A percentile compares a stretch with the other conserved stretches of the same genome.
These are phyloP conservation scores for Clavispora carvajalis DNA, from an alignment of 805 yeast species.

Conservation along the genomic window DNA sequence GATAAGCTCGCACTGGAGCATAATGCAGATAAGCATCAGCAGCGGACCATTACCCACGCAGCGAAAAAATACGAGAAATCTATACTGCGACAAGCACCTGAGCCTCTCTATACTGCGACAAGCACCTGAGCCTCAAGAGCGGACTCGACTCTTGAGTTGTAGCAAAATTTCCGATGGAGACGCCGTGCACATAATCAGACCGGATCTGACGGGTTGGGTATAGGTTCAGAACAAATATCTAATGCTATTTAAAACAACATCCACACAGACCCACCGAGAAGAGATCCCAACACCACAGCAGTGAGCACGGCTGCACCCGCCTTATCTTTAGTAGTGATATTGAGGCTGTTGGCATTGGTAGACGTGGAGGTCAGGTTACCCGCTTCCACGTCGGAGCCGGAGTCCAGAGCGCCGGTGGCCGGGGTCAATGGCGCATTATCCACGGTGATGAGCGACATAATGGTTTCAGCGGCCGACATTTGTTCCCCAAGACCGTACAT, in stretches of 20 bases:
- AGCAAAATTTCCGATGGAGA: too few relatives aligned
- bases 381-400: constrained; percentile 23
- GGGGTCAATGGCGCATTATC: constrained; percentile 23
- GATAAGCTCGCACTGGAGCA: background rate
- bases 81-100: too few relatives aligned
- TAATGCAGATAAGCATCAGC: background rate
- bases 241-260: constrained; percentile 46
- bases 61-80: too few relatives aligned
- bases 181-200: too few relatives aligned
- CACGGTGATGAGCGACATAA: constrained; percentile 21
- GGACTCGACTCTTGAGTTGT: too few relatives aligned
- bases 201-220: too few relatives aligned
- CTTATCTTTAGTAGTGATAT: constrained; percentile 45
- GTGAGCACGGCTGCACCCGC: constrained; percentile 92
- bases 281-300: constrained; percentile 56
- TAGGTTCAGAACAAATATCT: background rate
- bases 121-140: too few relatives aligned
- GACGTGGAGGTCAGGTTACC: constrained; percentile 20
- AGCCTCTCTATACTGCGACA: too few relatives aligned
- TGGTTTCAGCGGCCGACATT: constrained; percentile 64
- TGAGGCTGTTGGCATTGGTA: constrained; percentile 37
- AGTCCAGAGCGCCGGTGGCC: constrained; percentile 11
- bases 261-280: constrained; percentile 74
- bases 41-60: too few relatives aligned
- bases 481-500: constrained; percentile 75